phyloP scores from a whole-genome alignment of 108 stramenopile genomes.

The Poteriospumella lacustris region DNA sequence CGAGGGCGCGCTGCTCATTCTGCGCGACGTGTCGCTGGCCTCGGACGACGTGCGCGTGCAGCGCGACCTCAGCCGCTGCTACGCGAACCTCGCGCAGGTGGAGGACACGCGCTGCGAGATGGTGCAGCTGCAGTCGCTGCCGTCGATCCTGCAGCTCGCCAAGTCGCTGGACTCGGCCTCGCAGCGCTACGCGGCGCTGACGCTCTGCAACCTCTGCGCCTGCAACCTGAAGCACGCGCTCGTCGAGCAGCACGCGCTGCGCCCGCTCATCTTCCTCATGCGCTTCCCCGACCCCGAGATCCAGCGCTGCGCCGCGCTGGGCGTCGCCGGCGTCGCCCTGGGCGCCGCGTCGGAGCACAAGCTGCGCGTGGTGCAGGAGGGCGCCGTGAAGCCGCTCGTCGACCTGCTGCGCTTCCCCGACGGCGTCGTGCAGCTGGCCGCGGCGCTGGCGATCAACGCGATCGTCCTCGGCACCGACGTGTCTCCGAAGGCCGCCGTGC shows the following conservation, averaged over 20 bases:
- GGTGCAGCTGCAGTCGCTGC: conserved; percentile 53
- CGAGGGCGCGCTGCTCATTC: conserved; percentile 53
- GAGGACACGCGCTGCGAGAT: conserved; percentile 56
- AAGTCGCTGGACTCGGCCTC: conserved; percentile 65
- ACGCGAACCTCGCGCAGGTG: conserved; percentile 59
- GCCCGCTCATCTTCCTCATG: conserved; percentile 64
- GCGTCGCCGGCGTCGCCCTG: conserved; percentile 65
- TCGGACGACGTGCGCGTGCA: conserved; percentile 62
- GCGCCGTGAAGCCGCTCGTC: conserved; percentile 62
- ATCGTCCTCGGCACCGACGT: conserved; percentile 53
- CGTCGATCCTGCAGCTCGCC: conserved; percentile 64
- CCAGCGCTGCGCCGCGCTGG: conserved; percentile 69
- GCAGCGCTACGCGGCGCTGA: conserved; percentile 70
- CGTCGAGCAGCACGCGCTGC: conserved; percentile 61
- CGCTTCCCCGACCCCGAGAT: conserved; percentile 72
- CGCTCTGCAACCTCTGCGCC: conserved; percentile 63
- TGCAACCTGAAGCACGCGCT: conserved; percentile 53
- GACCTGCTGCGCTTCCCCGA: conserved; percentile 68
- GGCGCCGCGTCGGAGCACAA: conserved; percentile 62
- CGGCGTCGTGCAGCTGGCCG: conserved; percentile 58
- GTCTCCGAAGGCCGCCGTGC: conserved; percentile 53
- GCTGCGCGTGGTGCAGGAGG: conserved; percentile 55
- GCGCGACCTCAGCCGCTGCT: conserved; percentile 63
- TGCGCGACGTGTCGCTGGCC: conserved; percentile 21
- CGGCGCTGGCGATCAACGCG: conserved; percentile 63